Conservation (phyloP, 1,284 basidiomycete species). For the Xanthoconium separans region DNA sequence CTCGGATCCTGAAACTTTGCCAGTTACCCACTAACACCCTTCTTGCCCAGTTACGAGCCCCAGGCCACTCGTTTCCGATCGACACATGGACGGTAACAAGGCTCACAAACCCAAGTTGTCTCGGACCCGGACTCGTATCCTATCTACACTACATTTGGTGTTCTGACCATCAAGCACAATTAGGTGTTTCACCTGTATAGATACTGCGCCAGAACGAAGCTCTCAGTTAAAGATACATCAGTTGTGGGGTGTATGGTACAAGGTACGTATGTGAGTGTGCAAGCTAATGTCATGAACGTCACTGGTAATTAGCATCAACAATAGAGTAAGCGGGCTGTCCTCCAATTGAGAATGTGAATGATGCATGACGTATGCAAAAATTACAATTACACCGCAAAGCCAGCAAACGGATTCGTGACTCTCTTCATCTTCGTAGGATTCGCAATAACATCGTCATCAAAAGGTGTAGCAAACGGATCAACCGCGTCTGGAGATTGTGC, state of each 20-base stretch:
- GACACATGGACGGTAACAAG: no score
- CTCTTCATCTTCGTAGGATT: slow-evolving; percentile 19
- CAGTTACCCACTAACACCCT: no score
- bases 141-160: no score
- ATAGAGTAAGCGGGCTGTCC: slow-evolving; percentile 14
- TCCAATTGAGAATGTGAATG: background rate
- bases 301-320: slow-evolving; percentile 7
- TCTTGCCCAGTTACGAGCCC: no score
- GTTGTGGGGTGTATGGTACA: slow-evolving; percentile 2
- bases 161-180: background rate
- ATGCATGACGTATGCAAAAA: background rate
- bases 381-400: slow-evolving; percentile 25
- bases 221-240: slow-evolving; percentile 28
- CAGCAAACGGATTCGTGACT: slow-evolving; percentile 31
- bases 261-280: slow-evolving; percentile 5
- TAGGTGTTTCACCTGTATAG: background rate
- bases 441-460: slow-evolving; percentile 63
- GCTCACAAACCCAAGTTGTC: no score
- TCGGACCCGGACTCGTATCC: no score
- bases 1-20: no score
- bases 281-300: slow-evolving; percentile 12
- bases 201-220: background rate
- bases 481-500: slow-evolving; percentile 38
- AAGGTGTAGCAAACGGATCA: slow-evolving; percentile 73
- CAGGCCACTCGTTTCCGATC: no score